Evolutionary conservation across 768 basidiomycete species (phyloP).

Genomic region (Suillus plorans): DNA sequence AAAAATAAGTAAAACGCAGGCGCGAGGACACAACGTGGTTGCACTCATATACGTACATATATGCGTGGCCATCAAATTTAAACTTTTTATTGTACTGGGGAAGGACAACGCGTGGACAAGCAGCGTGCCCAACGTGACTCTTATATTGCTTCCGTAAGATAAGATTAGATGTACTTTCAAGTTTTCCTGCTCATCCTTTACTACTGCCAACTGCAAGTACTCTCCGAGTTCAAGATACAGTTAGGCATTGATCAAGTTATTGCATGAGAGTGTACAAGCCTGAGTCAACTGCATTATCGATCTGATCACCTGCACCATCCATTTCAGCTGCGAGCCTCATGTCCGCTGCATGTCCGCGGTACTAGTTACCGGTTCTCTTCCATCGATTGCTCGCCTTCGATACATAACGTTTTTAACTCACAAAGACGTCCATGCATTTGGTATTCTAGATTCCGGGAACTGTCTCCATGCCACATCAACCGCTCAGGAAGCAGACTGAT

Average conservation of each 20-base stretch:
- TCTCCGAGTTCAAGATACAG: background rate
- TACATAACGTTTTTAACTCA: background rate
- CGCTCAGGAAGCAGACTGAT: background rate
- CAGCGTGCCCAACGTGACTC: background rate
- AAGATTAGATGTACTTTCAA: slow-evolving; percentile 7
- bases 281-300: background rate
- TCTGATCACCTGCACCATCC: background rate
- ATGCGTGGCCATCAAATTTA: slow-evolving; percentile 6
- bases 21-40: slow-evolving; percentile 20
- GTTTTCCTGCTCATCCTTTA: background rate
- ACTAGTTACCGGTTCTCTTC: background rate
- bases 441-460: background rate
- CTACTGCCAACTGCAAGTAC: background rate
- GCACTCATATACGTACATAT: background rate
- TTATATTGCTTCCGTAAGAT: slow-evolving; percentile 1
- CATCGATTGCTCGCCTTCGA: background rate
- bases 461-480: background rate
- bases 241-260: background rate
- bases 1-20: slow-evolving; percentile 12
- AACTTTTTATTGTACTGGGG: slow-evolving; percentile 7
- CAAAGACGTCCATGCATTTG: no score
- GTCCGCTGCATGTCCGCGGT: background rate
- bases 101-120: background rate
- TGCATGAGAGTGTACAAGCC: background rate
- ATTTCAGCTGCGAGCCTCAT: background rate